These are phyloP conservation scores for Ogataea polymorpha DNA, from an alignment of 805 yeast genomes.

Conservation along the genomic window DNA sequence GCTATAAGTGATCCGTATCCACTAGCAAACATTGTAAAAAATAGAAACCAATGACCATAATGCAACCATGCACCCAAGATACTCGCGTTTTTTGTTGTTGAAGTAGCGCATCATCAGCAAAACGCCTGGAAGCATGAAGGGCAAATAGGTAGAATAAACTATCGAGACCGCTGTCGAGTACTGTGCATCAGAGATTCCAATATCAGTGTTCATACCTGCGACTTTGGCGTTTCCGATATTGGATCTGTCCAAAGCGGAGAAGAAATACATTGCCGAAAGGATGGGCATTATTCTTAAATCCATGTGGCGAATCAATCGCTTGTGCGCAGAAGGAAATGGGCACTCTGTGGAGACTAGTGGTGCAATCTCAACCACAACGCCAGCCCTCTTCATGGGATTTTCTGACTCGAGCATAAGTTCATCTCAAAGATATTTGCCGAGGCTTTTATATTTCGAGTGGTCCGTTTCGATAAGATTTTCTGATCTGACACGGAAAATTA, in stretches of 20 bases:
- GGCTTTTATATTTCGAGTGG: no score
- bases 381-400: background rate
- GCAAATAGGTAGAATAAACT: conserved; percentile 41
- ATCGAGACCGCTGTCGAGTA: conserved; percentile 40
- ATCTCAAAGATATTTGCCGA: no score
- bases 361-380: background rate
- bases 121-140: conserved; percentile 40
- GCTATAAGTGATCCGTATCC: conserved; percentile 39
- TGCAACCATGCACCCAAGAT: conserved; percentile 34
- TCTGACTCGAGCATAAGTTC: background rate
- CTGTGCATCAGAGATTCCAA: conserved; percentile 37
- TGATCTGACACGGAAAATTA: conserved; percentile 34
- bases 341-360: conserved; percentile 1
- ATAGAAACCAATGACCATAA: conserved; percentile 42
- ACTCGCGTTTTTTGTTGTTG: conserved; percentile 37
- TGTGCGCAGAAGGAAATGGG: conserved; percentile 23
- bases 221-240: conserved; percentile 44
- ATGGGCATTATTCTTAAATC: conserved; percentile 44
- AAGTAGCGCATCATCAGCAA: conserved; percentile 38
- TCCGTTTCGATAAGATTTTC: no score
- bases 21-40: conserved; percentile 41
- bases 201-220: conserved; percentile 41
- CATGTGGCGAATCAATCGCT: conserved; percentile 38
- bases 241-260: conserved; percentile 43
- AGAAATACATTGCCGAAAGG: conserved; percentile 38